Evolutionary conservation across 179 eudicot genomes (phyloP).

Genomic region (Patellifolia procumbens): DNA sequence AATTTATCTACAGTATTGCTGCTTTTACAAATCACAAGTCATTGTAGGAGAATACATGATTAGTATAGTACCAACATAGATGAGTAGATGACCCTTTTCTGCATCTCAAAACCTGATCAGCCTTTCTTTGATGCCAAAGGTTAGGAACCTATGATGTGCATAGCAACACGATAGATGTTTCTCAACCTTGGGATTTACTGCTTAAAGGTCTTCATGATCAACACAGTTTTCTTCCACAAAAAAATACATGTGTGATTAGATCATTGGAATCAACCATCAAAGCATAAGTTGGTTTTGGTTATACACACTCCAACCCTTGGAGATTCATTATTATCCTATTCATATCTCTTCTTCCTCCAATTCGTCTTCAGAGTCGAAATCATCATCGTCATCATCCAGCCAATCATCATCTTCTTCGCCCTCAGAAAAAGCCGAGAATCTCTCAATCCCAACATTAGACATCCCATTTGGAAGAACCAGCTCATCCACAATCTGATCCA

Average conservation of each 20-base stretch:
- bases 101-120: background rate
- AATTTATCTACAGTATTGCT: background rate
- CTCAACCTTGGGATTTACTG: background rate
- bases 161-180: background rate
- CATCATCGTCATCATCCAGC: constrained; percentile 31
- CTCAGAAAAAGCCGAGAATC: constrained; percentile 48
- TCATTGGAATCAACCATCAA: background rate
- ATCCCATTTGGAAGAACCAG: constrained; percentile 37
- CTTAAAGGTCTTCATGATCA: background rate
- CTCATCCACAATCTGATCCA: constrained; percentile 58
- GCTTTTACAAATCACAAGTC: background rate
- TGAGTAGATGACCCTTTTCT: background rate
- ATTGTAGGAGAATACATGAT: background rate
- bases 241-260: background rate
- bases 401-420: constrained; percentile 49
- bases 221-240: background rate
- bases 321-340: background rate
- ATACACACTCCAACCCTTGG: background rate
- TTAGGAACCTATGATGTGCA: background rate
- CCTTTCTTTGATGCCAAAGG: background rate
- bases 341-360: constrained; percentile 14
- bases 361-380: constrained; percentile 20
- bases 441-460: constrained; percentile 35
- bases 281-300: background rate
- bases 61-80: background rate